Base-by-base conservation (phyloP, 768 basidiomycete genomes). In the Agaricus subrufescens region DNA sequence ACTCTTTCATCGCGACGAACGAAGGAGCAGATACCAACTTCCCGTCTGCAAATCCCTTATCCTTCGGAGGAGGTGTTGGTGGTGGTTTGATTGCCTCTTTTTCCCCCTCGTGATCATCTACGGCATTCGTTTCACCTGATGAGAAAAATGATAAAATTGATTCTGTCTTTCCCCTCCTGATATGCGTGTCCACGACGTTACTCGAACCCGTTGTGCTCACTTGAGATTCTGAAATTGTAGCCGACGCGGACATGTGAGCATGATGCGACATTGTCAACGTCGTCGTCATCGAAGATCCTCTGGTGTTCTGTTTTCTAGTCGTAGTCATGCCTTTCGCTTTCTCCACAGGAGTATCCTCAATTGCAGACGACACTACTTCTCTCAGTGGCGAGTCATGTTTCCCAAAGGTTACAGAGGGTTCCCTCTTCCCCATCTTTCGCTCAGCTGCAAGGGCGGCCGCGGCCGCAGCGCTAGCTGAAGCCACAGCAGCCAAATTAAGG, bases 401-500 rank as follows among this genome's bases (percentile, higher is more conserved):
- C 34, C 11, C 34, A 8, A 11, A 34, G 5, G 34, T 11, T 34
- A 7, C 34, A 34, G 34, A 34, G 11, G 34, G 11, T 11, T 61
- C 59, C 3, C 79, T 70, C 68, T 75, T 77, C 52, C 73, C 80
- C 11, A 72, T 77, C 25, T 63, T 64, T 48, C 76, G 73, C 8
- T 63, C 25, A 40, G 57, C 64, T 1, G 69, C 65, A 34, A 75
- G 75, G 0, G 71, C 63, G 30, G 42, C 11, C 1, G 23, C 14
- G 0, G 45, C 45, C 4, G 45, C 45, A 23, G 25, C 29, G 26
- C 45, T 12, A 2, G 63, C 27, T 27, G 57, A 63, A 1, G 69
- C 65, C 37, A 75, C 75, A 0, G 71, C 62, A 43, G 31, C 19
- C 5, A 39, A 4, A 23, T 29, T 8, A 10, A n/a, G 5, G 7